A percentile compares a stretch with the other conserved stretches of the same genome.
Conservation (phyloP, 768 basidiomycete species). For the Xerocomus brunneocitrinus region DNA sequence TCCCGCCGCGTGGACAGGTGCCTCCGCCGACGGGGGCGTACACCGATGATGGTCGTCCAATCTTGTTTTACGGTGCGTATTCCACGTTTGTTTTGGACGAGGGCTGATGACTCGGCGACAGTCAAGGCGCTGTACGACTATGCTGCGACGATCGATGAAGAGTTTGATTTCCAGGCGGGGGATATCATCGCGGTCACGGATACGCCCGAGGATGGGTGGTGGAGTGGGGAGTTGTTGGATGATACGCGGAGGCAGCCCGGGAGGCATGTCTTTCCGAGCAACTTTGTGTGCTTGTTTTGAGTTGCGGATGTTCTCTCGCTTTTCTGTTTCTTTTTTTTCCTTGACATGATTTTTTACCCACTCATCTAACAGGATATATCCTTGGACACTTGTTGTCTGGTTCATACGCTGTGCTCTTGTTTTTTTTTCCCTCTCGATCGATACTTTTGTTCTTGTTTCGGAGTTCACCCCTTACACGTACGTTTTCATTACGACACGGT, state of each 20-base stretch:
- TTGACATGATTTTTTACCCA: neutral
- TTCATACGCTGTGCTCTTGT: neutral
- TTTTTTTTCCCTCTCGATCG: neutral
- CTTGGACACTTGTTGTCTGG: neutral
- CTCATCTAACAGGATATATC: slow-evolving; percentile 9
- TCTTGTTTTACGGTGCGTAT: slow-evolving; percentile 83
- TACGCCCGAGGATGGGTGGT: slow-evolving; percentile 97
- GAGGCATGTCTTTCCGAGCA: slow-evolving; percentile 81
- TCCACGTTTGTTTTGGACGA: neutral
- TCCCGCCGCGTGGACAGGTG: slow-evolving; percentile 31
- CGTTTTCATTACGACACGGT: neutral
- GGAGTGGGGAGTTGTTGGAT: slow-evolving; percentile 86
- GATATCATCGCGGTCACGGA: slow-evolving; percentile 95
- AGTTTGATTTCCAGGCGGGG: slow-evolving; percentile 93
- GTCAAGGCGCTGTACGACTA: slow-evolving; percentile 92
- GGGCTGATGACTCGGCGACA: slow-evolving; percentile 24
- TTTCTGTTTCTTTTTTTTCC: neutral
- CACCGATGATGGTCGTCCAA: slow-evolving; percentile 76
- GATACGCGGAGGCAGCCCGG: slow-evolving; percentile 67
- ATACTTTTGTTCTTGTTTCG: neutral
- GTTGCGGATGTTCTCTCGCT: neutral
- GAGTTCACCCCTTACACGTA: neutral
- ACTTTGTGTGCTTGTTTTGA: slow-evolving; percentile 79
- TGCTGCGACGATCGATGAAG: slow-evolving; percentile 77
- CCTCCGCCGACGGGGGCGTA: slow-evolving; percentile 64